These are phyloP conservation scores for Pascua guehoae DNA, from an alignment of 1,284 basidiomycete genomes.

Conservation along the genomic window DNA sequence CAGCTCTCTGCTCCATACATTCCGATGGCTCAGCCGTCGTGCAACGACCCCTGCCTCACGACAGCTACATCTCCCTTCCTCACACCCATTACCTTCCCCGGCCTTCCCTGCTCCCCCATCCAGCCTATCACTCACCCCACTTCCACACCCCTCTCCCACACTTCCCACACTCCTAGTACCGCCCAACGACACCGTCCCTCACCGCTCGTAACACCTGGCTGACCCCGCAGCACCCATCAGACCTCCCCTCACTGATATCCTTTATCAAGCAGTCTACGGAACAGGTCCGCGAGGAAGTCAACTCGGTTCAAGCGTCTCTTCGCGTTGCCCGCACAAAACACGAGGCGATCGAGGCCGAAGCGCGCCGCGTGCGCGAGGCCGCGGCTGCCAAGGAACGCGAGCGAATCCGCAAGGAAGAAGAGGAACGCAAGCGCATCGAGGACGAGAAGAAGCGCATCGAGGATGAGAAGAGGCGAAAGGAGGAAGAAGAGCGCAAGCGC, in stretches of 20 bases:
- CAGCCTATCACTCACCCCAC: too few relatives aligned
- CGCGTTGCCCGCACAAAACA: slow-evolving; percentile 15
- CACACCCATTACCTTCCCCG: too few relatives aligned
- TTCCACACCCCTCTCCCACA: not conserved
- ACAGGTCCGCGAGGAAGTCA: slow-evolving; percentile 28
- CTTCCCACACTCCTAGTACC: not conserved
- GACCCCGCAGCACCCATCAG: slow-evolving; percentile 26
- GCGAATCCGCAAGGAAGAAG: not conserved
- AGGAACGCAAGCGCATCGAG: not conserved
- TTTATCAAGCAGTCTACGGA: slow-evolving; percentile 28
- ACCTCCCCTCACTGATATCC: slow-evolving; percentile 31
- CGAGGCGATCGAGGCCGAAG: slow-evolving; percentile 18
- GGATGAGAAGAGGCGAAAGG: slow-evolving; percentile 1
- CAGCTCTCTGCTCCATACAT: too few relatives aligned
- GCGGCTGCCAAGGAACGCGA: slow-evolving; percentile 5
- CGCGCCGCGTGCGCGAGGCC: slow-evolving; percentile 11
- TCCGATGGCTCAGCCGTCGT: too few relatives aligned
- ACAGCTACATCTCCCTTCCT: too few relatives aligned
- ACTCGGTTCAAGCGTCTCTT: slow-evolving; percentile 21
- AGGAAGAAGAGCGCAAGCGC: too few relatives aligned
- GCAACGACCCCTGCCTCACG: too few relatives aligned
- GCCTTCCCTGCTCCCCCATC: too few relatives aligned
- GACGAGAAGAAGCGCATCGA: slow-evolving; percentile 9
- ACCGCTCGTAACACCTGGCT: not conserved
- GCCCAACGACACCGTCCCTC: too few relatives aligned